These are phyloP conservation scores for Pseudozyma pruni DNA, from an alignment of 1,284 basidiomycete species.

Conservation along the genomic window DNA sequence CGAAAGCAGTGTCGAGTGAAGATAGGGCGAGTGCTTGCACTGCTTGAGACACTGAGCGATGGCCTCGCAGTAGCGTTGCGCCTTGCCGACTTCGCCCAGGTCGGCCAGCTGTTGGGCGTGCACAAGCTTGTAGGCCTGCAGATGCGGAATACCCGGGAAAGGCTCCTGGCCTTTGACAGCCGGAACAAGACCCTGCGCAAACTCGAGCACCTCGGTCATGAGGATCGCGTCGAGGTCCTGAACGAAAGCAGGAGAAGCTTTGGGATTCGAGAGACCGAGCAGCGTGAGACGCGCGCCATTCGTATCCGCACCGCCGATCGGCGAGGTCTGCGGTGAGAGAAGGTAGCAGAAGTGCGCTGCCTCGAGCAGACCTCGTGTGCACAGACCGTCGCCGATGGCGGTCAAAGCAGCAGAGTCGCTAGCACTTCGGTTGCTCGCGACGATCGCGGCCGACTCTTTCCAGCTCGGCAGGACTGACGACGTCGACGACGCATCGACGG, in stretches of 20 bases:
- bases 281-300: constrained; percentile 75
- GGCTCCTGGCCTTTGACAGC: constrained; percentile 84
- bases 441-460: constrained; percentile 86
- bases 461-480: constrained; percentile 77
- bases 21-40: constrained; percentile 76
- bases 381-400: constrained; percentile 84
- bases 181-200: constrained; percentile 81
- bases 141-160: constrained; percentile 82
- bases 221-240: constrained; percentile 83
- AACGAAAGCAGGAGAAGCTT: constrained; percentile 72
- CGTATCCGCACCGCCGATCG: constrained; percentile 77
- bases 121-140: constrained; percentile 88
- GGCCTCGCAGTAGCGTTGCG: constrained; percentile 83
- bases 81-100: constrained; percentile 63
- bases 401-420: constrained; percentile 79
- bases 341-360: constrained; percentile 93
- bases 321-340: constrained; percentile 83
- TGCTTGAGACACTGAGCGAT: constrained; percentile 77
- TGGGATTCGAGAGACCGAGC: constrained; percentile 76
- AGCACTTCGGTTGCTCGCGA: constrained; percentile 78
- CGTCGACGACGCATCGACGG: constrained; percentile 70
- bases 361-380: constrained; percentile 78
- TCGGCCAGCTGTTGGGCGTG: constrained; percentile 79
- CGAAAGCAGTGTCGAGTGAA: constrained; percentile 76
- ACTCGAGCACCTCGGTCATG: constrained; percentile 92